Conservation (phyloP, 345 rosid species). For the Excoecaria agallocha region DNA sequence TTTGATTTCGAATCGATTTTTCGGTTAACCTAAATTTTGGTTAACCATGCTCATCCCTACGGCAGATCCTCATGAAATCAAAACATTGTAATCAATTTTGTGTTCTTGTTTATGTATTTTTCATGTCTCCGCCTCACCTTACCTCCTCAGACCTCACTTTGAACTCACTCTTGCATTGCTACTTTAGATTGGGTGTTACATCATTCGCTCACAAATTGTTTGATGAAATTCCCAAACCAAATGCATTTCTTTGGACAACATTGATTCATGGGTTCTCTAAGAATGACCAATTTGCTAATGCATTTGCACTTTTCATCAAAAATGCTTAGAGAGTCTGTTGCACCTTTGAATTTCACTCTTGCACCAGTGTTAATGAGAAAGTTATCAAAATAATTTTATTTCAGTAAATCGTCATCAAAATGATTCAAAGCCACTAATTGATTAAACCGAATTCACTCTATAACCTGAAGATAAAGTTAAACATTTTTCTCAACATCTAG, state of each 20-base stretch:
- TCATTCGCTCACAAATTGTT: slow-evolving; percentile 25
- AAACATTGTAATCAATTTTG: too few species aligned
- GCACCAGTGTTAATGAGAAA: slow-evolving; percentile 4
- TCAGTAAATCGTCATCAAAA: too few species aligned
- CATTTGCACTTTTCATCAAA: neutral
- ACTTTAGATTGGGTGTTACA: slow-evolving; percentile 11
- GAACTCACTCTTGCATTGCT: slow-evolving; percentile 22
- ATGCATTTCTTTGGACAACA: slow-evolving; percentile 30
- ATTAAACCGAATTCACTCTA: too few species aligned
- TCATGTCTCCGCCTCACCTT: slow-evolving; percentile 8
- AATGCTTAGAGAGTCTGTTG: neutral
- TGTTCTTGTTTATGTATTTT: too few species aligned
- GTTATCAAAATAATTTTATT: too few species aligned
- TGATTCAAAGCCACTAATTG: too few species aligned
- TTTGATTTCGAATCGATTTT: too few species aligned
- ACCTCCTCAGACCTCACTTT: slow-evolving; percentile 7
- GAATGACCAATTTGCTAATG: slow-evolving; percentile 7
- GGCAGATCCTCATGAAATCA: too few species aligned
- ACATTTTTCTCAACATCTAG: too few species aligned
- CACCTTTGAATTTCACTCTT: slow-evolving; percentile 16
- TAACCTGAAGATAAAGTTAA: too few species aligned
- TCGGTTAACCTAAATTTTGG: too few species aligned
- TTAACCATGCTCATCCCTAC: too few species aligned
- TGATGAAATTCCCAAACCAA: slow-evolving; percentile 36
- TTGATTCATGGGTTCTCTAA: slow-evolving; percentile 34